Evolutionary conservation across 129 eudicot species (phyloP).

Genomic region (Chrysanthemum lavandulifolium): DNA sequence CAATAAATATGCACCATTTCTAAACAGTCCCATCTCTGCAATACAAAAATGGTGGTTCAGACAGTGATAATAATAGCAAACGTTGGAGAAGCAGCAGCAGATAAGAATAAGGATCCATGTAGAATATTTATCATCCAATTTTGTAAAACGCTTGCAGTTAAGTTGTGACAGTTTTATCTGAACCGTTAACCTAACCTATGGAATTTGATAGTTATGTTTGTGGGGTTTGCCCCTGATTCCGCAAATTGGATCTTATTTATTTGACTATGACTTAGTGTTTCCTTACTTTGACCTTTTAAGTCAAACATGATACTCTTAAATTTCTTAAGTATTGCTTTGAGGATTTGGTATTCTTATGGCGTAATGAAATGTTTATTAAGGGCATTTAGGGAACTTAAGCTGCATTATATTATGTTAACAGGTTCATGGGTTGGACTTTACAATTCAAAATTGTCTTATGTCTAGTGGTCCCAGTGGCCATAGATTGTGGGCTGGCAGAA

Average conservation of each 20-base stretch:
- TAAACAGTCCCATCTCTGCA: slow-evolving; percentile 65
- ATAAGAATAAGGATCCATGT: slow-evolving; percentile 25
- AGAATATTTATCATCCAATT: neutral
- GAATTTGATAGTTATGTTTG: neutral
- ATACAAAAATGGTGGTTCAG: slow-evolving; percentile 87
- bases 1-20: slow-evolving; percentile 71
- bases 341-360: neutral
- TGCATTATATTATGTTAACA: neutral
- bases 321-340: neutral
- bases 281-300: neutral
- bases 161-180: neutral
- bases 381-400: neutral
- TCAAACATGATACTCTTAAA: neutral
- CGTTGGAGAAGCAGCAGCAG: neutral
- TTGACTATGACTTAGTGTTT: neutral
- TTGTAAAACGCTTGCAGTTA: neutral
- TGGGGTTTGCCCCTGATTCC: neutral
- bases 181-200: neutral
- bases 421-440: neutral
- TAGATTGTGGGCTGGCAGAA: neutral
- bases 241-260: neutral
- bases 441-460: neutral
- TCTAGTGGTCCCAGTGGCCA: neutral
- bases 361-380: neutral
- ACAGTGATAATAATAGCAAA: slow-evolving; percentile 13